phyloP scores from a whole-genome alignment of 2,329 filamentous ascomycete species.

The Arachnopeziza araneosa region DNA sequence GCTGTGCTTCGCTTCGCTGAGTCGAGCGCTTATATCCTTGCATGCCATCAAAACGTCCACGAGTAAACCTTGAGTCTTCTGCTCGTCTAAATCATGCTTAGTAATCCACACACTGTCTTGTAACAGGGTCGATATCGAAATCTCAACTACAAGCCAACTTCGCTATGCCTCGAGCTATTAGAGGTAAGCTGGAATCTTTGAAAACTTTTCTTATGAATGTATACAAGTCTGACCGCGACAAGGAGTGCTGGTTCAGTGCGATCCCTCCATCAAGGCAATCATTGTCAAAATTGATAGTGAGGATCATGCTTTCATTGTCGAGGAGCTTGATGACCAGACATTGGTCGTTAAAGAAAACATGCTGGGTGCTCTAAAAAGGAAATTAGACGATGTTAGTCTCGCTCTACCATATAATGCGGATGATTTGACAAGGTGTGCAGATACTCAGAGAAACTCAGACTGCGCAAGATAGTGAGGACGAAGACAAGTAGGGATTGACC shows the following conservation, averaged over 20 bases:
- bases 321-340: slow-evolving; percentile 73
- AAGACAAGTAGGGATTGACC: background rate
- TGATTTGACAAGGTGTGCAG: slow-evolving; percentile 15
- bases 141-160: background rate
- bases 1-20: no score
- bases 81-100: no score
- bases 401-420: slow-evolving; percentile 4
- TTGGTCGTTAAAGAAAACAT: slow-evolving; percentile 71
- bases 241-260: slow-evolving; percentile 74
- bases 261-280: slow-evolving; percentile 84
- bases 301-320: slow-evolving; percentile 69
- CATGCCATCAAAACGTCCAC: no score
- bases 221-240: background rate
- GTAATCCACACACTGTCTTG: no score
- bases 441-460: slow-evolving; percentile 29
- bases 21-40: no score
- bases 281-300: slow-evolving; percentile 70
- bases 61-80: no score
- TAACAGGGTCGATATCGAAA: no score
- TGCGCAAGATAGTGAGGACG: slow-evolving; percentile 4
- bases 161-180: slow-evolving; percentile 51
- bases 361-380: slow-evolving; percentile 59
- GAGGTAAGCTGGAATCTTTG: slow-evolving; percentile 42
- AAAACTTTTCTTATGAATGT: background rate
- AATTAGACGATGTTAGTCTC: slow-evolving; percentile 58